These are phyloP conservation scores for Taphrina sp. DNA, from an alignment of 1,139 yeast genomes.

Conservation along the genomic window DNA sequence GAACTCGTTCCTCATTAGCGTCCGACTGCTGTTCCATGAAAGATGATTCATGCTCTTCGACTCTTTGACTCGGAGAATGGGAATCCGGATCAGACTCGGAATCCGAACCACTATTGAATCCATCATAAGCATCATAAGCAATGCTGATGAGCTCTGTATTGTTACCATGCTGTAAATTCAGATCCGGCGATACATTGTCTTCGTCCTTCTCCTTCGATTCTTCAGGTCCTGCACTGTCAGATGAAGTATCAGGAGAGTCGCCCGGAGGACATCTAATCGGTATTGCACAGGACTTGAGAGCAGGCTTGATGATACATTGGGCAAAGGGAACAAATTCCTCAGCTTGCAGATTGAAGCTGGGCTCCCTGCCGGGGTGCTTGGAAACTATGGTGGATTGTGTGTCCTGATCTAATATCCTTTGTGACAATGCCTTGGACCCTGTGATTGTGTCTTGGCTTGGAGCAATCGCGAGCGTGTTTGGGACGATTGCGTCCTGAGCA, in stretches of 20 bases:
- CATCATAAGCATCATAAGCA: slow-evolving; percentile 30
- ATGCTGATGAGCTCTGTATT: too few species aligned
- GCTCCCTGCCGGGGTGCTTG: slow-evolving; percentile 1
- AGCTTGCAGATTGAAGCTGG: slow-evolving; percentile 9
- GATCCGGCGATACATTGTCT: too few species aligned
- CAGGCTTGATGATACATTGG: slow-evolving; percentile 1
- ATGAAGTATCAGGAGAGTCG: too few species aligned
- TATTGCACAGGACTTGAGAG: neutral
- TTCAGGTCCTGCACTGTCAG: too few species aligned
- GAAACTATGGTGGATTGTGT: neutral
- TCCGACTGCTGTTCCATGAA: too few species aligned
- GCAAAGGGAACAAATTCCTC: slow-evolving; percentile 16
- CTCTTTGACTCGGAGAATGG: too few species aligned
- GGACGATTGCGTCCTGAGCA: neutral
- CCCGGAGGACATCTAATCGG: slow-evolving; percentile 5
- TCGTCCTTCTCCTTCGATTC: too few species aligned
- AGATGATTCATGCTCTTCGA: neutral
- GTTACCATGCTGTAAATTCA: too few species aligned
- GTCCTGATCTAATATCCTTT: neutral
- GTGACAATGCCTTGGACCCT: too few species aligned
- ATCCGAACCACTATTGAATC: slow-evolving; percentile 26
- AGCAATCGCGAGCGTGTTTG: too few species aligned
- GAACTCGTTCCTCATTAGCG: slow-evolving; percentile 20
- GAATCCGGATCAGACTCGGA: neutral
- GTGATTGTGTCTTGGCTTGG: neutral